Conservation (phyloP, 73 alveolate species). For the Paramecium primaurelia region DNA sequence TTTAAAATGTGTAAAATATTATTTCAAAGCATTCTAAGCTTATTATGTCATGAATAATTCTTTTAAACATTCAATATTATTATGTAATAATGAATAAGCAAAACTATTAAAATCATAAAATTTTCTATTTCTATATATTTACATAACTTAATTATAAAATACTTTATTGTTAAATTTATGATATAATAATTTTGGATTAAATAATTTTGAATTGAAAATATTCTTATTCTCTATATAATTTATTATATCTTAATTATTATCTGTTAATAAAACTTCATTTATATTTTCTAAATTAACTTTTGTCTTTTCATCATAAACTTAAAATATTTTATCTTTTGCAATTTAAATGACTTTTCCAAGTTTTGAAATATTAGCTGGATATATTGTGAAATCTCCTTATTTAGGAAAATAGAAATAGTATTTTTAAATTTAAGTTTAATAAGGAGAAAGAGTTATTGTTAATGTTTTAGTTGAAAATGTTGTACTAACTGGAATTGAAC, state of each 20-base stretch:
- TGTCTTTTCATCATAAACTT: slow-evolving; percentile 56
- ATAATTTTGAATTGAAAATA: slow-evolving; percentile 60
- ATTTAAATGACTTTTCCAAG: slow-evolving; percentile 77
- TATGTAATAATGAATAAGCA: slow-evolving; percentile 83
- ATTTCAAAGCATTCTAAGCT: neutral
- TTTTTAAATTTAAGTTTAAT: slow-evolving; percentile 69
- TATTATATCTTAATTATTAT: slow-evolving; percentile 66
- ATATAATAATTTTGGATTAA: slow-evolving; percentile 59
- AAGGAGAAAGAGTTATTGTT: slow-evolving; percentile 65
- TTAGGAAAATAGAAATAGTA: slow-evolving; percentile 92
- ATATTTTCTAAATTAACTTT: slow-evolving; percentile 67
- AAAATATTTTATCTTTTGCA: slow-evolving; percentile 61
- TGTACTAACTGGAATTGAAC: slow-evolving; percentile 77
- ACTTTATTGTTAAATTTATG: slow-evolving; percentile 72
- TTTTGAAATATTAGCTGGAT: slow-evolving; percentile 82
- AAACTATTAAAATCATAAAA: slow-evolving; percentile 68
- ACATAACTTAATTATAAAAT: slow-evolving; percentile 73
- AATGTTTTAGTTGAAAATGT: slow-evolving; percentile 68
- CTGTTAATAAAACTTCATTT: slow-evolving; percentile 67
- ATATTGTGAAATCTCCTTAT: slow-evolving; percentile 72
- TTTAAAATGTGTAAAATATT: slow-evolving; percentile 13
- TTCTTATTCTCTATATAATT: slow-evolving; percentile 67
- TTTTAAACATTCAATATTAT: slow-evolving; percentile 71
- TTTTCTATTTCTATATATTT: slow-evolving; percentile 72
- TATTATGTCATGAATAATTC: slow-evolving; percentile 63